Evolutionary conservation across 768 basidiomycete species (phyloP).

Genomic region (Pulveroboletus ravenelii): DNA sequence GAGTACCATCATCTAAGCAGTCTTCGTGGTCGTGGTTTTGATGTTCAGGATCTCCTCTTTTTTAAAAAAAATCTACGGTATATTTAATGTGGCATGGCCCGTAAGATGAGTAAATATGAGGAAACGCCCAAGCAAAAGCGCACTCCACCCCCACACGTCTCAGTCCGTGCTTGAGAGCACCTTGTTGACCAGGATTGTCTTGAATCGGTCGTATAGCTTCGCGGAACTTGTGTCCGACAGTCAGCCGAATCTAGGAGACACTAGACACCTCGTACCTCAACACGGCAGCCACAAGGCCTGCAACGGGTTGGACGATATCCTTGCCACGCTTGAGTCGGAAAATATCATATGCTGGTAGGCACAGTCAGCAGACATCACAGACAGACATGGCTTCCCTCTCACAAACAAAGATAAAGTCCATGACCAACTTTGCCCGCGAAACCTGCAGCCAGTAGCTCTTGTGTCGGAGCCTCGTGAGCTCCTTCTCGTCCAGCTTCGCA

Average conservation of each 20-base stretch:
- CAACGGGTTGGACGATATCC: conserved; percentile 56
- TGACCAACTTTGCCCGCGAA: conserved; percentile 63
- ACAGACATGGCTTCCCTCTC: conserved; percentile 27
- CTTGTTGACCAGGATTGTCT: conserved; percentile 54
- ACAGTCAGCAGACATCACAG: conserved; percentile 5
- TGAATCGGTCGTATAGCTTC: conserved; percentile 74
- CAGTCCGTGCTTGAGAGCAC: conserved; percentile 19
- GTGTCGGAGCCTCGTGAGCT: conserved; percentile 59
- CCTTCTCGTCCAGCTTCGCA: conserved; percentile 61
- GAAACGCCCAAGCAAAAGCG: neutral
- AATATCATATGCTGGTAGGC: conserved; percentile 72
- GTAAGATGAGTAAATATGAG: conserved; percentile 1
- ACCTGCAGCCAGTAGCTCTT: conserved; percentile 77
- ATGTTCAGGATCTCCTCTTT: neutral
- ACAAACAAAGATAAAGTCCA: conserved; percentile 91
- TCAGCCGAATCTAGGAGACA: neutral
- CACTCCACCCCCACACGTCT: conserved; percentile 1
- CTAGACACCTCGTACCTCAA: conserved; percentile 52
- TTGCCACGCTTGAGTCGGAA: conserved; percentile 63
- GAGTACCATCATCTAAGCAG: neutral
- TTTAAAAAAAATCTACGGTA: conserved; percentile 10
- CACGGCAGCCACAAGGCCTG: conserved; percentile 65
- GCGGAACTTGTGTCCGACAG: conserved; percentile 46
- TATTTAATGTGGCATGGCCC: conserved; percentile 6
- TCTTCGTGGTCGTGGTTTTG: conserved; percentile 23